Base-by-base conservation (phyloP, 2,329 filamentous ascomycete species). In the Diaporthe capsici region DNA sequence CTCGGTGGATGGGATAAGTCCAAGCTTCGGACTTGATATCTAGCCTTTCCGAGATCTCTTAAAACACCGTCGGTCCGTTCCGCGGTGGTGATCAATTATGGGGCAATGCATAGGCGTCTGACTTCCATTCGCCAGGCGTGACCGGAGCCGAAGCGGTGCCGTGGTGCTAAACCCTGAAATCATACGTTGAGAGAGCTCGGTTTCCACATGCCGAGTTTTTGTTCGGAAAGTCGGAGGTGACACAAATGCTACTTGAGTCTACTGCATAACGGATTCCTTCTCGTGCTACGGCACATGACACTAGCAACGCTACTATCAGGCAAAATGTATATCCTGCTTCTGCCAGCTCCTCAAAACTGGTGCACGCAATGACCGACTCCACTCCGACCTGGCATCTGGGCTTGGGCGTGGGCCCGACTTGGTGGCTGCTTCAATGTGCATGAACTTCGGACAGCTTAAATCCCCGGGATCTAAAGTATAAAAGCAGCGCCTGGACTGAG, bases 111-210 rank as follows among this genome's bases (percentile, higher is more conserved):
- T 49, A 1, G 42, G 9, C 15, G 25, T 47, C 15, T 31, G 42
- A 3, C 9, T 22, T 65, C 39, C 25, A 65, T 49, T 47, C 61
- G 61, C 25, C 39, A 47, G 42, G 7, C 9, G 8, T 13, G 17
- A n/a, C 42, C 42, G 42, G 61, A 20, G 42, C 61, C 61, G 61
- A 65, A 22, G 25, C 61, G 61, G 61, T 13, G 61, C 61, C 61
- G 61, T 44, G 3, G 8, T 3, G 25, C 8, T 8, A 12, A 34
- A 20, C 42, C 15, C 25, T 44, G 39, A 31, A 47, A 44, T 47
- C 37, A 44, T 63, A 12, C 58, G 37, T 63, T 37, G n/a, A 17
- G 51, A 55, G n/a, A 12, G 25, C 51, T 55, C 51, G 25, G 51
- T 28, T 31, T 8, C 1, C 25, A 20, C 51, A 28, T 31, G 51